Percentiles rank a stretch among this genome's conserved stretches.
phyloP scores from a whole-genome alignment of 2,329 filamentous ascomycete species.

The Pyrenophora tritici-repentis region DNA sequence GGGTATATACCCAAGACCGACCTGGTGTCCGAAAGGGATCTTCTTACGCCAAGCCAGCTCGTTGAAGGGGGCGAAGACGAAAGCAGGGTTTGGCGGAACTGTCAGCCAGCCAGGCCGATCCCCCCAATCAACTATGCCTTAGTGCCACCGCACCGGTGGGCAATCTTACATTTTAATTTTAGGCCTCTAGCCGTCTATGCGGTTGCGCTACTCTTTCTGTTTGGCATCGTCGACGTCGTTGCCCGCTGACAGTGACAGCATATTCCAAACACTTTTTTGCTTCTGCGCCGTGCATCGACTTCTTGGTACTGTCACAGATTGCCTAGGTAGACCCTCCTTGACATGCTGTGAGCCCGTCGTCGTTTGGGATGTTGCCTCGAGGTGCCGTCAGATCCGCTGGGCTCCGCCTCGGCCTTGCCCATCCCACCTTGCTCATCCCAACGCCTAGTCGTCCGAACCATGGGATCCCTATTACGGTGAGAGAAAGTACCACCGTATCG shows the following conservation, averaged over 20 bases:
- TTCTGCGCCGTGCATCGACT: neutral
- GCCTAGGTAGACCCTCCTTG: neutral
- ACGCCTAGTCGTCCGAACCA: neutral
- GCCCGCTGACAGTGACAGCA: neutral
- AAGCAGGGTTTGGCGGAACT: constrained; percentile 8
- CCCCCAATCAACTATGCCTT: constrained; percentile 7
- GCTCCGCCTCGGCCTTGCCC: constrained; percentile 5
- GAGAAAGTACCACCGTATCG: too few species aligned
- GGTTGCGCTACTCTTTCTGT: constrained; percentile 14
- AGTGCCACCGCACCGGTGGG: constrained; percentile 5
- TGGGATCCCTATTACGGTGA: neutral
- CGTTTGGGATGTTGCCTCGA: constrained; percentile 2
- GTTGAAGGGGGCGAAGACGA: constrained; percentile 12
- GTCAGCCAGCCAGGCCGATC: constrained; percentile 8
- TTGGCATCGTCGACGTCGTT: neutral
- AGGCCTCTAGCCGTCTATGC: neutral
- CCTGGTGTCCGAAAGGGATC: constrained; percentile 11
- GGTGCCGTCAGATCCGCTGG: constrained; percentile 12
- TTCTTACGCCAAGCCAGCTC: constrained; percentile 9
- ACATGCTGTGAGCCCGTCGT: constrained; percentile 1
- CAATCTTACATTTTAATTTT: constrained; percentile 11
- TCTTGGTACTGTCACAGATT: neutral
- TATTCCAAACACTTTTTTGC: neutral
- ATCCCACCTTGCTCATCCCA: neutral
- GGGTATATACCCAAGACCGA: constrained; percentile 3